Evolutionary conservation across 495 filamentous ascomycete species (phyloP).

Genomic region (Baudoinia panamericana): DNA sequence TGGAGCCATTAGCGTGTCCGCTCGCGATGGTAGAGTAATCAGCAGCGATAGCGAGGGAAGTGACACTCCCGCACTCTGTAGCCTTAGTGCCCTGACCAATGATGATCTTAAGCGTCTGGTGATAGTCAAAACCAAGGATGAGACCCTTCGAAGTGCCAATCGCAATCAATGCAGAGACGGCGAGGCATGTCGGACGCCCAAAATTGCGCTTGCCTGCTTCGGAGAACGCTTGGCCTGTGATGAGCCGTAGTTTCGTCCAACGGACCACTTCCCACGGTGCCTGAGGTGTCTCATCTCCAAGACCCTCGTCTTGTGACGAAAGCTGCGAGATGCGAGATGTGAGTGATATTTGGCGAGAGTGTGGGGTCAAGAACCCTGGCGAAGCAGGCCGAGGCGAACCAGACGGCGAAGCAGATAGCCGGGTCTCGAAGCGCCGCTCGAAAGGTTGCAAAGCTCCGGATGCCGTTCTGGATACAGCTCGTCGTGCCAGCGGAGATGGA

Average conservation of each 20-base stretch:
- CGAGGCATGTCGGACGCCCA: constrained; percentile 79
- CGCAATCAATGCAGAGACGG: constrained; percentile 79
- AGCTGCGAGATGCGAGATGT: constrained; percentile 24
- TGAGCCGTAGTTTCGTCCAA: constrained; percentile 88
- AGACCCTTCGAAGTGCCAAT: constrained; percentile 89
- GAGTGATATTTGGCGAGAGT: constrained; percentile 64
- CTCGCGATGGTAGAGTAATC: constrained; percentile 84
- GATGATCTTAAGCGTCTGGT: constrained; percentile 83
- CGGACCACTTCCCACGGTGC: constrained; percentile 91
- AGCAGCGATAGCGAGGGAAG: constrained; percentile 77
- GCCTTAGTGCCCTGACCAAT: constrained; percentile 93
- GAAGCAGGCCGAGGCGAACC: constrained; percentile 56
- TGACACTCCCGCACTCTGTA: constrained; percentile 78
- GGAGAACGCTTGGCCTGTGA: constrained; percentile 83
- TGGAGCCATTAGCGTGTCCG: constrained; percentile 78
- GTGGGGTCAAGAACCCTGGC: constrained; percentile 60
- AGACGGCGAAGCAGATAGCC: constrained; percentile 49
- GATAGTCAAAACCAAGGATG: constrained; percentile 90
- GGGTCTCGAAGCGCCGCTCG: constrained; percentile 84
- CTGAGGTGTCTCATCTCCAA: constrained; percentile 46
- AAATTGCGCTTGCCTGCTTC: constrained; percentile 87
- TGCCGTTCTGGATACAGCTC: constrained; percentile 34
- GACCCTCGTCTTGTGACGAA: constrained; percentile 11
- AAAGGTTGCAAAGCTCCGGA: constrained; percentile 83
- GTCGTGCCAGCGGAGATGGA: constrained; percentile 27